phyloP scores from a whole-genome alignment of 2,329 filamentous ascomycete species.

The Elsinoe perseae region DNA sequence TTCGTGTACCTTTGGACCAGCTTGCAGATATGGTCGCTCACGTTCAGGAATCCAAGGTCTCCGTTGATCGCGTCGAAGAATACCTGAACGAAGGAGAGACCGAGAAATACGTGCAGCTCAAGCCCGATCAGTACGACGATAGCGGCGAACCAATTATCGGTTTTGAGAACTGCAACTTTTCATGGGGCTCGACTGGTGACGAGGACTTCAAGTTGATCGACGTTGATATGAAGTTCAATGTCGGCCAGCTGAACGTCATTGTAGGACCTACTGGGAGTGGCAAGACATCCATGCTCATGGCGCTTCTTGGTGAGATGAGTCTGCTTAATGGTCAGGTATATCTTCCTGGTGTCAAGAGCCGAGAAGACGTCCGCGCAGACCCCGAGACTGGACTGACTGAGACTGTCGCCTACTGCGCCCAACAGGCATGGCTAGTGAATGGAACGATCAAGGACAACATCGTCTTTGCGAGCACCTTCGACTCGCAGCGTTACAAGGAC shows the following conservation, averaged over 20 bases:
- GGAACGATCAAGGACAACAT: slow-evolving; percentile 95
- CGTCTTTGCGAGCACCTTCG: slow-evolving; percentile 71
- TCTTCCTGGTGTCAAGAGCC: slow-evolving; percentile 75
- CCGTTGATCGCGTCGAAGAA: slow-evolving; percentile 90
- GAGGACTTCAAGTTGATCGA: slow-evolving; percentile 66
- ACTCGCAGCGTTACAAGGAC: slow-evolving; percentile 72
- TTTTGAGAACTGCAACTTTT: slow-evolving; percentile 75
- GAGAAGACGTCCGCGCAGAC: slow-evolving; percentile 75
- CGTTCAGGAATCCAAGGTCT: slow-evolving; percentile 95
- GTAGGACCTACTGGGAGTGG: slow-evolving; percentile 89
- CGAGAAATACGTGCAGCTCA: slow-evolving; percentile 83
- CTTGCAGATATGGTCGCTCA: slow-evolving; percentile 98
- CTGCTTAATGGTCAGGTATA: slow-evolving; percentile 70
- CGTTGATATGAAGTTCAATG: slow-evolving; percentile 70
- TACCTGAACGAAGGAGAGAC: slow-evolving; percentile 92
- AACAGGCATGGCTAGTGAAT: slow-evolving; percentile 95
- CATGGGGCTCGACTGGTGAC: slow-evolving; percentile 63
- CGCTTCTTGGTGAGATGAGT: slow-evolving; percentile 92
- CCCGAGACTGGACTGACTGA: slow-evolving; percentile 81
- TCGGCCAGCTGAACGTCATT: slow-evolving; percentile 85
- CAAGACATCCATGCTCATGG: slow-evolving; percentile 95
- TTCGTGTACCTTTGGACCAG: slow-evolving; percentile 88
- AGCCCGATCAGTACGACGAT: slow-evolving; percentile 59
- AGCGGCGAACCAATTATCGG: slow-evolving; percentile 69
- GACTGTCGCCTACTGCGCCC: slow-evolving; percentile 90